Evolutionary conservation across 805 yeast species (phyloP), one percentile per base, ranked within the genome.

Genomic region (Torulaspora gathmanii): DNA sequence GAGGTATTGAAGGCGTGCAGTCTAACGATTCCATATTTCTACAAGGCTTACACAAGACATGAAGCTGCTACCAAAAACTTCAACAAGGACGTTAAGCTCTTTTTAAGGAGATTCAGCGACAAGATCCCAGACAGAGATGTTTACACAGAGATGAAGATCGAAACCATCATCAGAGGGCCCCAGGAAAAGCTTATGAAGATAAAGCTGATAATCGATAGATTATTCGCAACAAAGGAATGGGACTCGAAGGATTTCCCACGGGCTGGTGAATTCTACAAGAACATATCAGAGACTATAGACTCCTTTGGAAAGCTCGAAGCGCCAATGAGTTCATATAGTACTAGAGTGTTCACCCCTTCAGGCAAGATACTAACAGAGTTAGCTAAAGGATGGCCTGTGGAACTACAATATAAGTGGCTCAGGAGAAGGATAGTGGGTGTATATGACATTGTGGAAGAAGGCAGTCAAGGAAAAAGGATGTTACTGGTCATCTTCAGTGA

Each of bases 41-140:
- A 86, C 68, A 86, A 89, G 59, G 95, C 97, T 0, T 86, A 86
- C 55, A 86, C 89, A 72, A 73, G 97, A 46, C 97, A 91, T 64
- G 95, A 90, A 64, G 96, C 96, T 7, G 96, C 95, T 15, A 77
- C 93, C 9, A 81, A 80, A 52, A 73, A 75, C 42, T 87, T 87
- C 54, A 67, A 74, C 13, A 53, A 66, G 13, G 72, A 70, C 29
- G 66, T 79, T 17, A 70, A 68, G 20, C 64, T 62, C 2, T 74
- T 80, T 46, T 56, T 73, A 5, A 68, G 67, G 22, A 61, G 76
- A 37, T 61, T 68, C 27, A 44, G 53, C 8, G 45, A 56, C 11
- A 38, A 50, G 11, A 49, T 60, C 17, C 65, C 68, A 8, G 52
- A 54, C 36, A 42, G 49, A 2, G 62, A 65, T 15, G 55, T 63